Conservation (phyloP, 1,284 basidiomycete species). For the Ustilago sp. region DNA sequence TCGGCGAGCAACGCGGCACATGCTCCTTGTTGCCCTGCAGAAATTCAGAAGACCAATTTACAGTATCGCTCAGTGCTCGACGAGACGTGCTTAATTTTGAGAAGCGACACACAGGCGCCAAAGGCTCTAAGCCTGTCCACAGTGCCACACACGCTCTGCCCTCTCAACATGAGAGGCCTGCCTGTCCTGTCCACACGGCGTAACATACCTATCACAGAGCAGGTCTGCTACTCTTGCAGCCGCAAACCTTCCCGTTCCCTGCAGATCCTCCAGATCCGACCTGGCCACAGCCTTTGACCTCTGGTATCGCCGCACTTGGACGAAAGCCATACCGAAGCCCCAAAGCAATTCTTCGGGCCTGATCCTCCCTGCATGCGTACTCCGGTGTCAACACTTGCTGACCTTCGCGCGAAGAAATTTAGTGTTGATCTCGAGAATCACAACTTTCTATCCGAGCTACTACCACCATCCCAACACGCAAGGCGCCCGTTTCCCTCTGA, state of each 20-base stretch:
- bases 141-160: background rate
- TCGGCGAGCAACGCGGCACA: background rate
- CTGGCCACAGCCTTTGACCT: constrained; percentile 1
- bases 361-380: background rate
- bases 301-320: constrained; percentile 2
- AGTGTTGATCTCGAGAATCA: constrained; percentile 10
- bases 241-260: constrained; percentile 23
- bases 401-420: constrained; percentile 3
- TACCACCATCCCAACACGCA: constrained; percentile 6
- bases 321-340: background rate
- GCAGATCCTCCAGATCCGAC: constrained; percentile 31
- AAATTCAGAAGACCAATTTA: too few relatives aligned
- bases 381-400: constrained; percentile 1
- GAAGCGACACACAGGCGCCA: background rate
- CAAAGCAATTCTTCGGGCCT: background rate
- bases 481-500: background rate
- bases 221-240: background rate
- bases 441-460: background rate
- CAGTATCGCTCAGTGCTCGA: too few relatives aligned
- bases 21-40: too few relatives aligned
- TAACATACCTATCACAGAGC: too few relatives aligned
- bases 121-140: too few relatives aligned
- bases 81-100: too few relatives aligned
- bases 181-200: too few relatives aligned
- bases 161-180: background rate